Base-by-base conservation (phyloP, 306 rosid species). In the Aeschynomene evenia region DNA sequence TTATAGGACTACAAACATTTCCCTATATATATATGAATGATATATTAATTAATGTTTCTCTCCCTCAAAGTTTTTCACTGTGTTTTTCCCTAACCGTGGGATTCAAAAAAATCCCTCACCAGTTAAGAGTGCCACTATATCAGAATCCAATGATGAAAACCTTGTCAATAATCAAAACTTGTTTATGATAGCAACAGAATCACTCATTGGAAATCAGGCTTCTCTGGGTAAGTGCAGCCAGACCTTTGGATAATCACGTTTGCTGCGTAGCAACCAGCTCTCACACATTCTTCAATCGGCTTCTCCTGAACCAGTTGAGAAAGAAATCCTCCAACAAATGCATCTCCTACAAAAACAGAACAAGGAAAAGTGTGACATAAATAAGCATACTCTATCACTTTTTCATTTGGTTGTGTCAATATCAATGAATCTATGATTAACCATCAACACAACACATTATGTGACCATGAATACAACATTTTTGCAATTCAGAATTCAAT, bases 271-370 rank as follows among this genome's bases (percentile, higher is more conserved):
- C 80, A 71, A 15, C 97, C 99, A 20, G 96, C 97, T 77, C 65
- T 87, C 75, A 94, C 95, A 42, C 92, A 85, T 43, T 84, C 97
- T 74, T 79, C 91, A 57, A 87, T 84, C 28, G 97, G 84, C 81
- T 91, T 91, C 85, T 62, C 88, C 73, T 67, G 84, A 74, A 90
- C 81, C 80, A 94, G 63, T 70, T 88, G 97, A 14, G 99, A 80
- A 79, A 94, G 82, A 79, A 94, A 94, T 68, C 97, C 97, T 19
- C 97, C 99, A 56, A 94, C 97, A 83, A 94, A 94, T 2, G 99
- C 97, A 84, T 91, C 99, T 16, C 99, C 97, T 94, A 77, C 70
- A 79, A 80, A 50, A 62, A 21, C 71, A 77, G 7, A 67, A 22
- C n/a, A n/a, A n/a, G n/a, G 14, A 78, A 69, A 14, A 8, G 4